phyloP scores from a whole-genome alignment of 495 filamentous ascomycete species.

The Hyaloscypha finlandica region DNA sequence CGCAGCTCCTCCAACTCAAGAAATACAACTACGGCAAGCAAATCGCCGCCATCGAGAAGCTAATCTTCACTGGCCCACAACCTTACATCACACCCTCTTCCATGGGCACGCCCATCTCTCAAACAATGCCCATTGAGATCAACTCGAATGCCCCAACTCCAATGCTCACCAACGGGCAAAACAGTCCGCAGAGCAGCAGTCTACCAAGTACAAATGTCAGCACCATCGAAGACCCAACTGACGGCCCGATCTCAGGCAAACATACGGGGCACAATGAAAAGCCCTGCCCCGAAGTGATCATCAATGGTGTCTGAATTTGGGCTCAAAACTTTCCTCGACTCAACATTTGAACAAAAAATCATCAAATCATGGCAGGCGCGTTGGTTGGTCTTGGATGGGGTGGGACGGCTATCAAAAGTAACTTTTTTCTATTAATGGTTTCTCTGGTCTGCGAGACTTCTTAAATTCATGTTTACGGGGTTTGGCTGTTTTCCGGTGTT shows the following conservation, averaged over 20 bases:
- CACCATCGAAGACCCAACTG: slow-evolving; percentile 45
- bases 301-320: slow-evolving; percentile 25
- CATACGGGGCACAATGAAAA: slow-evolving; percentile 18
- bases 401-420: slow-evolving; percentile 16
- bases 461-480: slow-evolving; percentile 4
- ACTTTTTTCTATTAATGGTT: slow-evolving; percentile 15
- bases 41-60: slow-evolving; percentile 67
- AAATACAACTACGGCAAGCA: slow-evolving; percentile 78
- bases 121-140: slow-evolving; percentile 45
- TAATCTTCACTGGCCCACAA: slow-evolving; percentile 49
- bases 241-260: slow-evolving; percentile 22
- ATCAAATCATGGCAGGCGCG: slow-evolving; percentile 15
- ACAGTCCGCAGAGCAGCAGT: slow-evolving; percentile 63
- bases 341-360: slow-evolving; percentile 1
- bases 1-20: slow-evolving; percentile 71
- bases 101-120: slow-evolving; percentile 27
- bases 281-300: slow-evolving; percentile 28
- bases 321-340: slow-evolving; percentile 1
- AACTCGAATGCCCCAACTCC: slow-evolving; percentile 58
- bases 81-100: slow-evolving; percentile 26
- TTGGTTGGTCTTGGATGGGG: slow-evolving; percentile 14
- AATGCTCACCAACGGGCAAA: slow-evolving; percentile 60
- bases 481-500: slow-evolving; percentile 6
- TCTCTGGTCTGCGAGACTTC: slow-evolving; percentile 5
- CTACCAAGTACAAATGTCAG: slow-evolving; percentile 60